Evolutionary conservation across 148 eudicot species (phyloP), one percentile per base, ranked within the genome.

Genomic region (Persicaria tinctoria): DNA sequence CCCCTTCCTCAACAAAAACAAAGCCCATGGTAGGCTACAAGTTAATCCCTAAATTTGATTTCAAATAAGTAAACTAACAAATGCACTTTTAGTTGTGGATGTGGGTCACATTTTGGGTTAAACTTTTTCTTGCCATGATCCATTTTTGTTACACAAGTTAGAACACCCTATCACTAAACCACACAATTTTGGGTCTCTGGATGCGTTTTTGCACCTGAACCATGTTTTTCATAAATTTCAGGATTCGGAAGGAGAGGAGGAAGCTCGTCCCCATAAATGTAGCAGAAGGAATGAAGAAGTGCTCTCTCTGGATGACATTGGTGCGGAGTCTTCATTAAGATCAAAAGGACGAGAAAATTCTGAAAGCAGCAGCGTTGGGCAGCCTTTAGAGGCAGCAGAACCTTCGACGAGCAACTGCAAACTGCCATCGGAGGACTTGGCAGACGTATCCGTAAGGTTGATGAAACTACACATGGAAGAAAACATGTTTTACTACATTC

Each of bases 391-490:
- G 9, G 53, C 14, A 50, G 53, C 13, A 3, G 53, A 50, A 12
- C 53, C 53, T 50, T 60, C 49, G 6, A 1, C 46, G 8, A 68
- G 72, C 72, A 68, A 68, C 47, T 12, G 32, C 6, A 20, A 18
- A 59, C 4, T 6, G 7, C 60, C 27, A 20, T 41, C 48, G 16
- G 78, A 56, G 18, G 79, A 59, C 79, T 20, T 60, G 7, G 78
- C 73, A 81, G 87, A 84, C 48, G 47, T 38, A 56, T 85, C 89
- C 46, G 74, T 86, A 46, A 86, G 80, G 78, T 75, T 57, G 45
- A 17, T 95, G 84, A 87, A 87, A 80, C 56, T 70, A 44, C 85
- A 89, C 78, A 95, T 92, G 97, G 93, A 95, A 78, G 97, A 89
- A 68, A 86, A 86, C 27, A 75, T 81, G 46, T 95, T 90, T 80